Base-by-base conservation (phyloP, 331 rosid genomes). In the Malus hybrid region DNA sequence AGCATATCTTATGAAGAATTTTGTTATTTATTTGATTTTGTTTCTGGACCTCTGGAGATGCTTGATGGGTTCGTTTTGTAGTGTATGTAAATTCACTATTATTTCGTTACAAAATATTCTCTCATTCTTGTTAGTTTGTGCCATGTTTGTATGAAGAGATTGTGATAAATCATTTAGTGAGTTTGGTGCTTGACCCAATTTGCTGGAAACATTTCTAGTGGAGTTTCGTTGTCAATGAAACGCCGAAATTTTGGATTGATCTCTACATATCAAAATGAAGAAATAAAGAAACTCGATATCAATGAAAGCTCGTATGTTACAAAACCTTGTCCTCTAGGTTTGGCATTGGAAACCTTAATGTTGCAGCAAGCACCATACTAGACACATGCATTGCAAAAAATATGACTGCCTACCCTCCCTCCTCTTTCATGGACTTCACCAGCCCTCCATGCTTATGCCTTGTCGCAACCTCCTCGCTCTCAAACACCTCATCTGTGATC, bases 331-430 rank as follows among this genome's bases (percentile, higher is more conserved):
- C 87, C 5, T 86, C 78, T 50, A 79, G 77, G 55, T 77, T 59
- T 36, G 86, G 89, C 76, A 85, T 71, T 1, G 87, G 89, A 83
- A 85, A 83, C 74, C 91, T 79, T 3, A 85, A 83, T 65, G 78
- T 78, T 7, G 88, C 81, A 0, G 62, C 11, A 0, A 85, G 80
- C 60, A 73, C 83, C 24, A 76, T 71, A 0, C 83, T 70, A 0
- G 77, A 66, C 6, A 78, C 84, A 75, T 82, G 85, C 77, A 48
- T 34, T 2, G 91, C 34, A 2, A 78, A 67, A 67, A 74, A 79
- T 5, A 84, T 83, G 71, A 84, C 59, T 11, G 75, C 81, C 76
- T 83, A 78, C 28, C 84, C 84, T 2, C 88, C 86, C 15, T 24
- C 70, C 7, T 80, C 64, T 32, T 67, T 85, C 71, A 85, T 84